phyloP scores from a whole-genome alignment of 2,329 filamentous ascomycete species.

The Arachnomyces sp. region DNA sequence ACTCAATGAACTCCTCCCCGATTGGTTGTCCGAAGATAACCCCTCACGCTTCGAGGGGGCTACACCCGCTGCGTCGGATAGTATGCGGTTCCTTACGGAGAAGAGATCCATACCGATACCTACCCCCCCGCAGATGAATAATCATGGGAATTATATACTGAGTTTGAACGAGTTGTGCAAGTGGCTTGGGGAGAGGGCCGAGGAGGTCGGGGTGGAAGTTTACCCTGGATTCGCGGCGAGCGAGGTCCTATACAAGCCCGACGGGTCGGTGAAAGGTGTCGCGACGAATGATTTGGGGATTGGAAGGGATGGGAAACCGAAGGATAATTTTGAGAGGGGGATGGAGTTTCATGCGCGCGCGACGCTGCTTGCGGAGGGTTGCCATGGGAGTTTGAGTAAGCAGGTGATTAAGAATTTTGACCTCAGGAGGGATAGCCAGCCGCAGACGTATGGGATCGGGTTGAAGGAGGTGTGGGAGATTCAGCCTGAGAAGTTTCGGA shows the following conservation, averaged over 20 bases:
- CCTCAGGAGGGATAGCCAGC: slow-evolving; percentile 76
- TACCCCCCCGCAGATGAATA: slow-evolving; percentile 93
- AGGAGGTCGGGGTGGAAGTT: slow-evolving; percentile 90
- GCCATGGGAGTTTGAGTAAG: slow-evolving; percentile 91
- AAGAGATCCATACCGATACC: slow-evolving; percentile 69
- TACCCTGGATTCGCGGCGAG: slow-evolving; percentile 94
- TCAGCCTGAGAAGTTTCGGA: slow-evolving; percentile 81
- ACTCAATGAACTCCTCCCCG: slow-evolving; percentile 80
- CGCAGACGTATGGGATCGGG: slow-evolving; percentile 90
- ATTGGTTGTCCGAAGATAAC: slow-evolving; percentile 88
- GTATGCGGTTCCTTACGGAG: slow-evolving; percentile 91
- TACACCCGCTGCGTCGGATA: slow-evolving; percentile 73
- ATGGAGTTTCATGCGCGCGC: slow-evolving; percentile 97
- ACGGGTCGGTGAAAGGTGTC: slow-evolving; percentile 85
- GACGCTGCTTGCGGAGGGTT: slow-evolving; percentile 89
- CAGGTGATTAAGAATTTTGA: slow-evolving; percentile 93
- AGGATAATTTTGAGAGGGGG: slow-evolving; percentile 85
- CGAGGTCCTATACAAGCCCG: slow-evolving; percentile 77
- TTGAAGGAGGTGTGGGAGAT: slow-evolving; percentile 98
- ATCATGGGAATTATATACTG: slow-evolving; percentile 95
- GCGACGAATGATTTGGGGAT: slow-evolving; percentile 93
- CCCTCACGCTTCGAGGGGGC: slow-evolving; percentile 77
- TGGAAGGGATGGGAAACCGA: slow-evolving; percentile 69
- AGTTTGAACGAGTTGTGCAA: slow-evolving; percentile 90
- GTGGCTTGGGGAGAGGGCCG: slow-evolving; percentile 93